Evolutionary conservation across 192 early-diverging fungal species (phyloP).

Genomic region (Coemansia sp.): DNA sequence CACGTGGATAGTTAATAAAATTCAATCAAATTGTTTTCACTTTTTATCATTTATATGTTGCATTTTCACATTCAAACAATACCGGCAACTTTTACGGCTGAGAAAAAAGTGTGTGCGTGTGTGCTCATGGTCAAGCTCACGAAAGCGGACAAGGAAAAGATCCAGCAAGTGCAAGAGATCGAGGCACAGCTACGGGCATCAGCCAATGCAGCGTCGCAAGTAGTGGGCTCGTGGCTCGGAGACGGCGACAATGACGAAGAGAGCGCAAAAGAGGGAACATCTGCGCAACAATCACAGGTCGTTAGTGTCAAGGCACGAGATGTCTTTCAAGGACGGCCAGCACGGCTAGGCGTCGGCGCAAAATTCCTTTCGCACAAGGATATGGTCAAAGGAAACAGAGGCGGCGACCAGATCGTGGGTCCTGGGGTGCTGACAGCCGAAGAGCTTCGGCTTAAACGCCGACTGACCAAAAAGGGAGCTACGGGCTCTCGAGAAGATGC

Average conservation of each 20-base stretch:
- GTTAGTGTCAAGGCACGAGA: constrained; percentile 24
- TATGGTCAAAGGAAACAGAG: constrained; percentile 26
- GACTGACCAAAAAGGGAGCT: constrained; percentile 15
- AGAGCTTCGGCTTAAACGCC: constrained; percentile 42
- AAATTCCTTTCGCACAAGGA: constrained; percentile 50
- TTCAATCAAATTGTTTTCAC: too few species aligned
- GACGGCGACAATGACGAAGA: constrained; percentile 9
- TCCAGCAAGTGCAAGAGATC: constrained; percentile 43
- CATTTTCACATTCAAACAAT: not conserved
- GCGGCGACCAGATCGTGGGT: not conserved
- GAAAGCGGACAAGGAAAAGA: constrained; percentile 30
- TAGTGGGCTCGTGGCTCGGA: constrained; percentile 39
- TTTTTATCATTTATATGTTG: too few species aligned
- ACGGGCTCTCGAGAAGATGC: not conserved
- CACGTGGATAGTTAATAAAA: too few species aligned
- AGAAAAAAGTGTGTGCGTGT: not conserved
- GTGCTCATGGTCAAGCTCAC: constrained; percentile 29
- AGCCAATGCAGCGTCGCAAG: constrained; percentile 40
- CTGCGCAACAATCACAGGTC: not conserved
- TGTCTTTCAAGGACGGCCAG: constrained; percentile 45
- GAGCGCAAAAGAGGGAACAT: not conserved
- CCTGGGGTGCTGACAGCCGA: constrained; percentile 20
- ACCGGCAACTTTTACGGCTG: not conserved
- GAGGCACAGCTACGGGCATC: constrained; percentile 51
- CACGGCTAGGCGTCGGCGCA: constrained; percentile 47